phyloP scores from a whole-genome alignment of 352 stramenopile species.

The Achlya hypogyna region DNA sequence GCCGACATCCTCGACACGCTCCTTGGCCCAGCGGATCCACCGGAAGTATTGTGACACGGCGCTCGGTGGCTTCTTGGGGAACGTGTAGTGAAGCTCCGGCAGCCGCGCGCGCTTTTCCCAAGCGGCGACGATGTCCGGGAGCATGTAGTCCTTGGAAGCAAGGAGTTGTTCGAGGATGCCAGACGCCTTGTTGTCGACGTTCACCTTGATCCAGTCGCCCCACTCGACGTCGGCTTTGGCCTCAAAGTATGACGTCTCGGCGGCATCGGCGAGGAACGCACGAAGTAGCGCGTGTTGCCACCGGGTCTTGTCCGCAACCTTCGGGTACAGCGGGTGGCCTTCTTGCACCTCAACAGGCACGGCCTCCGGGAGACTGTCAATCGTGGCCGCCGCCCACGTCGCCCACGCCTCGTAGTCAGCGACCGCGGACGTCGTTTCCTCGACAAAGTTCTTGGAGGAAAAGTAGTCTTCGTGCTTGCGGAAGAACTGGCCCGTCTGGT shows the following conservation, averaged over 20 bases:
- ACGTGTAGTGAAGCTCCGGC: conserved; percentile 38
- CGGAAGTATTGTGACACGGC: conserved; percentile 21
- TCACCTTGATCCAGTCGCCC: conserved; percentile 46
- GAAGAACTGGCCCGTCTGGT: conserved; percentile 21
- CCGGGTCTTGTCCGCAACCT: conserved; percentile 28
- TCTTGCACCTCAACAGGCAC: conserved; percentile 29
- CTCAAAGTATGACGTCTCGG: conserved; percentile 37
- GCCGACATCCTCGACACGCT: conserved; percentile 14
- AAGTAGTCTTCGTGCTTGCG: conserved; percentile 23
- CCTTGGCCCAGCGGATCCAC: conserved; percentile 22
- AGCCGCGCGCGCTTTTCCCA: conserved; percentile 43
- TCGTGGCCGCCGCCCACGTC: conserved; percentile 5
- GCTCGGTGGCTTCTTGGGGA: conserved; percentile 15
- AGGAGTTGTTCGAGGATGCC: conserved; percentile 44
- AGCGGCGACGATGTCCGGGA: conserved; percentile 50
- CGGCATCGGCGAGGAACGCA: conserved; percentile 43
- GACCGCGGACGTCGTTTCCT: not conserved
- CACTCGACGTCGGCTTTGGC: conserved; percentile 35
- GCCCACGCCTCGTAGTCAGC: conserved; percentile 1
- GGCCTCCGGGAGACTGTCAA: conserved; percentile 19
- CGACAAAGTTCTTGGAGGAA: conserved; percentile 10
- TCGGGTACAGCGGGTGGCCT: conserved; percentile 34
- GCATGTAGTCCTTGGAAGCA: conserved; percentile 37
- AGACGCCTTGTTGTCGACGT: conserved; percentile 33
- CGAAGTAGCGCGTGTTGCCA: conserved; percentile 47